A percentile compares a stretch with the other conserved stretches of the same genome.
phyloP scores from a whole-genome alignment of 1,284 basidiomycete genomes.

The Cryptococcus sp. region DNA sequence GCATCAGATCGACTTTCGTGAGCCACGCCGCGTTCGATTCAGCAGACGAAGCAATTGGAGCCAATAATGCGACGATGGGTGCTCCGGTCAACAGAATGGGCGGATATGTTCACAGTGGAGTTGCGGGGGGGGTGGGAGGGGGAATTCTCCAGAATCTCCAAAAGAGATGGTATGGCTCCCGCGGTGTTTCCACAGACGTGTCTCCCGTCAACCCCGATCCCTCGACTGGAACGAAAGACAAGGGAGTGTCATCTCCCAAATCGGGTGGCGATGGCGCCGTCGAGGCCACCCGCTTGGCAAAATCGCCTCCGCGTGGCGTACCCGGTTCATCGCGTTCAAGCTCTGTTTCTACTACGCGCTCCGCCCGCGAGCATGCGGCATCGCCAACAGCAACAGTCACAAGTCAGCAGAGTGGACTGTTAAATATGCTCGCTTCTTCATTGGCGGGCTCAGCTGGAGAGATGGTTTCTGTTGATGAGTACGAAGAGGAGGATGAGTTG shows the following conservation, averaged over 20 bases:
- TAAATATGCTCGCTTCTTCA: constrained; percentile 22
- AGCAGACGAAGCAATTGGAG: neutral
- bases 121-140: constrained; percentile 10
- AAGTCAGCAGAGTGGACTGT: constrained; percentile 12
- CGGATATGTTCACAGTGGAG: constrained; percentile 8
- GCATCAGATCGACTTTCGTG: constrained; percentile 79
- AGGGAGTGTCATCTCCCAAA: neutral
- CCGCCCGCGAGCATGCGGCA: constrained; percentile 1
- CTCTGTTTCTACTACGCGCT: constrained; percentile 17
- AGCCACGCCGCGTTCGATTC: constrained; percentile 29
- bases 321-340: constrained; percentile 14
- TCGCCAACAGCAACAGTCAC: constrained; percentile 10
- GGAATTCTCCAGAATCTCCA: constrained; percentile 25
- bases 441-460: constrained; percentile 11
- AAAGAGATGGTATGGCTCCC: constrained; percentile 26
- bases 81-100: constrained; percentile 6
- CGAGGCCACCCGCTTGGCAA: constrained; percentile 3
- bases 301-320: constrained; percentile 19
- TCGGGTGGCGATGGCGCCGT: neutral
- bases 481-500: constrained; percentile 22
- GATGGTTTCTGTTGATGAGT: constrained; percentile 5
- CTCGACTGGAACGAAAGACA: neutral
- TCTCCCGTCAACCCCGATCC: constrained; percentile 17
- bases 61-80: neutral
- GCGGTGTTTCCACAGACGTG: constrained; percentile 12